Evolutionary conservation across 805 yeast species (phyloP).

Genomic region (Metschnikowia chrysomelidarum): DNA sequence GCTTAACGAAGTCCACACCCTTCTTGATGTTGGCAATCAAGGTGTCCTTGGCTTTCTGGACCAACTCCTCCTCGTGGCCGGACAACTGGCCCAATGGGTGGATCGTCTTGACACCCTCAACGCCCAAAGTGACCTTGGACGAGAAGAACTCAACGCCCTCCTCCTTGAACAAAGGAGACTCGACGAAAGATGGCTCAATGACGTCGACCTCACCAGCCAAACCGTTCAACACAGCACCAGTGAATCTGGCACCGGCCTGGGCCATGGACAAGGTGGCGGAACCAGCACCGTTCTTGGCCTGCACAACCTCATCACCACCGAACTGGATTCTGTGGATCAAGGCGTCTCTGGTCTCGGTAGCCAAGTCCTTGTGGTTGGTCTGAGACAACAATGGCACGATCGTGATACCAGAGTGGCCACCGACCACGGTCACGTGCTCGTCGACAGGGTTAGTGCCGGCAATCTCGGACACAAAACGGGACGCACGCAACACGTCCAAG

Average conservation of each 20-base stretch:
- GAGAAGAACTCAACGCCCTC: conserved; percentile 98
- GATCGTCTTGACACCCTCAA: conserved; percentile 79
- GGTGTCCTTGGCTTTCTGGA: conserved; percentile 82
- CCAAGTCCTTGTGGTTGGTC: conserved; percentile 61
- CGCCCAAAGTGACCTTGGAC: conserved; percentile 89
- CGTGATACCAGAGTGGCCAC: conserved; percentile 97
- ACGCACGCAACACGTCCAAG: conserved; percentile 85
- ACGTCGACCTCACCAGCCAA: conserved; percentile 62
- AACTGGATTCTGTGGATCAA: conserved; percentile 88
- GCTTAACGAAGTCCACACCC: conserved; percentile 85
- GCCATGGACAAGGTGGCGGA: conserved; percentile 94
- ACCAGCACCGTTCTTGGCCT: conserved; percentile 93
- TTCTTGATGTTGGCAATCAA: conserved; percentile 87
- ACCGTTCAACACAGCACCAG: conserved; percentile 63
- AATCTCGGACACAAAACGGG: conserved; percentile 72
- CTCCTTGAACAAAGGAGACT: conserved; percentile 73
- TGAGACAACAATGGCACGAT: conserved; percentile 91
- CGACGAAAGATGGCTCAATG: conserved; percentile 69
- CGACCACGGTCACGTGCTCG: conserved; percentile 84
- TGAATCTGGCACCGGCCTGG: conserved; percentile 80
- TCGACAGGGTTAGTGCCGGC: conserved; percentile 71
- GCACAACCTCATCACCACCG: conserved; percentile 94
- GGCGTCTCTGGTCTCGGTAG: conserved; percentile 61
- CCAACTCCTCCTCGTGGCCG: conserved; percentile 79
- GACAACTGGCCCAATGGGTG: conserved; percentile 75